A percentile compares a stretch with the other conserved stretches of the same genome.
These are phyloP conservation scores for Comarum palustre DNA, from an alignment of 306 rosid genomes.

Conservation along the genomic window DNA sequence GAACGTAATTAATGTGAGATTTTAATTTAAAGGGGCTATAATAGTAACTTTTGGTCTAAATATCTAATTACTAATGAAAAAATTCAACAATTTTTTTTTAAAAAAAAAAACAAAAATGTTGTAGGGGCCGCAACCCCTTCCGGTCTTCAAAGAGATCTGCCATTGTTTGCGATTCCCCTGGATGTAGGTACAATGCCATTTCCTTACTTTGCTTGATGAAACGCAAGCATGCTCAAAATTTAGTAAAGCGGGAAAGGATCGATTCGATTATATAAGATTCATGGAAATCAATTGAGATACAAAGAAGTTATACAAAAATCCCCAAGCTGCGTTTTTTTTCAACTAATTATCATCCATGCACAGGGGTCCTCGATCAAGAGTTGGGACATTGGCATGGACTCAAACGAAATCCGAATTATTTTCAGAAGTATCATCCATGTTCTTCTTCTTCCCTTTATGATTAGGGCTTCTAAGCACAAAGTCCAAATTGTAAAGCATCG, in stretches of 20 bases:
- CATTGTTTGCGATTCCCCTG: neutral
- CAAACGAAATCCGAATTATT: conserved; percentile 6
- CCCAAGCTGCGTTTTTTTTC: neutral
- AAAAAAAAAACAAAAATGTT: no score
- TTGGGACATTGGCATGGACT: neutral
- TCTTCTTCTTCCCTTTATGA: conserved; percentile 13
- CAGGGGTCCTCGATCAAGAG: neutral
- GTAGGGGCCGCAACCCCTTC: no score
- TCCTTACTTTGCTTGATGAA: neutral
- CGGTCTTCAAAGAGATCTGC: no score
- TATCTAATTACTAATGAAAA: no score
- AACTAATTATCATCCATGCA: neutral
- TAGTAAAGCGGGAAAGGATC: neutral
- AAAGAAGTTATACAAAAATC: neutral
- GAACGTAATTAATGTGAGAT: no score
- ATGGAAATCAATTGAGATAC: neutral
- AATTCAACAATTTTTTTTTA: no score
- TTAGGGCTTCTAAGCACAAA: conserved; percentile 35
- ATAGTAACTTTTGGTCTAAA: no score
- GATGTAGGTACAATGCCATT: neutral
- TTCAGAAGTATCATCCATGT: neutral
- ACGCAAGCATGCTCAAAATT: neutral
- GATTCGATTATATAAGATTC: neutral
- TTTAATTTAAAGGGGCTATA: no score
- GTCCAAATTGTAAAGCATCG: conserved; percentile 83